Percentiles rank a stretch among this genome's conserved stretches.
Conservation (phyloP, 23 red algal genomes). For the Gracilaria domingensis region DNA sequence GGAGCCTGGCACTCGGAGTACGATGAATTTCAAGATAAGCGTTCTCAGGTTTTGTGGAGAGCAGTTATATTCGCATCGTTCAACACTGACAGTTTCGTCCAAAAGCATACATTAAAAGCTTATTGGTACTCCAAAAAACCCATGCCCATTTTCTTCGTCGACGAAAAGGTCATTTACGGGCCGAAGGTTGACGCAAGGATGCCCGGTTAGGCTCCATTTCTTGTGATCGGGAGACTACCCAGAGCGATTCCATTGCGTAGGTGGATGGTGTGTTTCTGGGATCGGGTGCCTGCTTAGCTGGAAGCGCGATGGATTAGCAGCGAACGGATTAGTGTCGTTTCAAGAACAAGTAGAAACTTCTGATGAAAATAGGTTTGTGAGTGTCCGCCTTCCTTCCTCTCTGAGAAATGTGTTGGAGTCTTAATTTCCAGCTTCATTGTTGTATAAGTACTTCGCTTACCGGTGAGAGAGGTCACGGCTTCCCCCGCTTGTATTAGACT, state of each 20-base stretch:
- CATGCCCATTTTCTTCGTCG: conserved; percentile 77
- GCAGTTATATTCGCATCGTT: conserved; percentile 71
- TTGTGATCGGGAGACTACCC: not conserved
- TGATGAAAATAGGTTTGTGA: conserved; percentile 55
- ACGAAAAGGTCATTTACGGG: conserved; percentile 65
- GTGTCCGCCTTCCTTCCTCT: too few relatives aligned
- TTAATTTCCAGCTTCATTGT: too few relatives aligned
- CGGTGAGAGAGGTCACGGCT: too few relatives aligned
- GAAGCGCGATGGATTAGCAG: conserved; percentile 68
- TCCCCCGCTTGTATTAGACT: too few relatives aligned
- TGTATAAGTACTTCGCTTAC: too few relatives aligned
- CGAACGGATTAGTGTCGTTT: conserved; percentile 55
- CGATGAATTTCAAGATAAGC: conserved; percentile 51
- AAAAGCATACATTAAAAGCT: conserved; percentile 37
- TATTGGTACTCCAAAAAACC: conserved; percentile 72
- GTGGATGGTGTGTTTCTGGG: conserved; percentile 84
- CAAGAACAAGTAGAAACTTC: conserved; percentile 30
- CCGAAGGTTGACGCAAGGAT: conserved; percentile 58
- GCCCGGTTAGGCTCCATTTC: conserved; percentile 38
- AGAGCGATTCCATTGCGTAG: conserved; percentile 51
- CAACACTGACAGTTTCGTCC: conserved; percentile 42
- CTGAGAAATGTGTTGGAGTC: too few relatives aligned
- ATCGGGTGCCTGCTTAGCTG: conserved; percentile 82
- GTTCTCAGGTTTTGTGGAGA: conserved; percentile 59
- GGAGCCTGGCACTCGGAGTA: conserved; percentile 63